Conservation (phyloP, 1,284 basidiomycete species). For the Boletus smithii region DNA sequence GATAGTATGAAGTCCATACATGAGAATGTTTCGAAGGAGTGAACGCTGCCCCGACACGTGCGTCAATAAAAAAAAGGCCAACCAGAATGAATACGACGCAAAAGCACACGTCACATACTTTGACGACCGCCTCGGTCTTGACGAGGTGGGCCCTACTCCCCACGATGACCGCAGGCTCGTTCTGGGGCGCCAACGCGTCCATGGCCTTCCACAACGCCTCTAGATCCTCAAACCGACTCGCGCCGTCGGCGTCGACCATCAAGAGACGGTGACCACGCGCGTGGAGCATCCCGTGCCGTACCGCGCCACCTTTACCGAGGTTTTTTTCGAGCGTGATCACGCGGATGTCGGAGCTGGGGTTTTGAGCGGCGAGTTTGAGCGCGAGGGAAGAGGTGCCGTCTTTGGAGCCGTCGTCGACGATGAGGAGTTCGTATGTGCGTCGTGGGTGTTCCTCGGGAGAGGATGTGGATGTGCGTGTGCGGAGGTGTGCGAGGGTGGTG, state of each 20-base stretch:
- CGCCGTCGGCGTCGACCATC: constrained; percentile 93
- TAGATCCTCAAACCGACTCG: constrained; percentile 82
- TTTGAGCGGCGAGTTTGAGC: constrained; percentile 58
- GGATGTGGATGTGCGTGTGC: constrained; percentile 26
- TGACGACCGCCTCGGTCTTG: constrained; percentile 89
- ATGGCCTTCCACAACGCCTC: constrained; percentile 71
- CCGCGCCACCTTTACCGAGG: constrained; percentile 89
- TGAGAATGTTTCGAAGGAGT: constrained; percentile 82
- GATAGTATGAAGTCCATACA: constrained; percentile 87
- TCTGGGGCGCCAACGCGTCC: constrained; percentile 52
- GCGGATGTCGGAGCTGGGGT: constrained; percentile 59
- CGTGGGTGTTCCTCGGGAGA: constrained; percentile 10
- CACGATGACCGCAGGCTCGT: constrained; percentile 66
- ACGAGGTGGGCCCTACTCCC: constrained; percentile 92
- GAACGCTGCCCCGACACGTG: constrained; percentile 60
- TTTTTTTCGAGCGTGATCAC: constrained; percentile 80
- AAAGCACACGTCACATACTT: constrained; percentile 63
- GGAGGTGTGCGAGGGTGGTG: constrained; percentile 63
- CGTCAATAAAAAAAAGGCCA: not conserved
- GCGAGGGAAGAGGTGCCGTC: constrained; percentile 73
- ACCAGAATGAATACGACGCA: too few species aligned
- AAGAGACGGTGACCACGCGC: constrained; percentile 75
- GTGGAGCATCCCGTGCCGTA: constrained; percentile 85
- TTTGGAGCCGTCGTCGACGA: constrained; percentile 86
- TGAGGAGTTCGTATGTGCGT: constrained; percentile 71